A percentile compares a stretch with the other conserved stretches of the same genome.
These are phyloP conservation scores for Cornus suecica DNA, from an alignment of 148 eudicot genomes.

Conservation along the genomic window DNA sequence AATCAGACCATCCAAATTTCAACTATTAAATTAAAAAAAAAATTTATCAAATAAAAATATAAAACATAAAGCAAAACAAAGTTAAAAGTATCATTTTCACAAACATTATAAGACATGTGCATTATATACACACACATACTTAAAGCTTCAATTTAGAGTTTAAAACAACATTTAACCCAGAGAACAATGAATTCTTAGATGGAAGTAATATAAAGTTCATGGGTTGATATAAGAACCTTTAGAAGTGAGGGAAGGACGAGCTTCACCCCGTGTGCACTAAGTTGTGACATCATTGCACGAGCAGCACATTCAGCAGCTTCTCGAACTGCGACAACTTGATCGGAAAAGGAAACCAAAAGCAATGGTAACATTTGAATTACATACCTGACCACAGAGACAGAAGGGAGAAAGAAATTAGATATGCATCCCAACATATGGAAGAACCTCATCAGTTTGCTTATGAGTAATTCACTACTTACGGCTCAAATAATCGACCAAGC, in stretches of 20 bases:
- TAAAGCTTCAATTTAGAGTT: too few species aligned
- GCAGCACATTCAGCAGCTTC: constrained; percentile 99
- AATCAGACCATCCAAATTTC: background rate
- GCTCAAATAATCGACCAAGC: constrained; percentile 94
- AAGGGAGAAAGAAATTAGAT: background rate
- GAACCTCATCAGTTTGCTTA: background rate
- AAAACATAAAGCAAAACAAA: background rate
- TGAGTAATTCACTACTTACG: constrained; percentile 45
- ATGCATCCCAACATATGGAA: background rate
- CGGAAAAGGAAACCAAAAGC: constrained; percentile 90
- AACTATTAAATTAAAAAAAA: background rate
- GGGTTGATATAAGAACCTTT: constrained; percentile 46
- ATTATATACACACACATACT: background rate
- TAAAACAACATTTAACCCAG: too few species aligned
- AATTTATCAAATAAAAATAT: too few species aligned
- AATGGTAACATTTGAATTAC: constrained; percentile 90
- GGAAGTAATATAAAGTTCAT: background rate
- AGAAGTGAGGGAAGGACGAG: constrained; percentile 91
- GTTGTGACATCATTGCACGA: constrained; percentile 99
- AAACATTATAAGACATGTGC: too few species aligned
- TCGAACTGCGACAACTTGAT: constrained; percentile 96
- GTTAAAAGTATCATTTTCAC: too few species aligned
- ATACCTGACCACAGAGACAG: constrained; percentile 46
- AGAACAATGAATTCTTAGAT: too few species aligned
- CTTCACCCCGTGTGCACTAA: constrained; percentile 91